Evolutionary conservation across 495 filamentous ascomycete genomes (phyloP).

Genomic region (Pyrenula aspistea): DNA sequence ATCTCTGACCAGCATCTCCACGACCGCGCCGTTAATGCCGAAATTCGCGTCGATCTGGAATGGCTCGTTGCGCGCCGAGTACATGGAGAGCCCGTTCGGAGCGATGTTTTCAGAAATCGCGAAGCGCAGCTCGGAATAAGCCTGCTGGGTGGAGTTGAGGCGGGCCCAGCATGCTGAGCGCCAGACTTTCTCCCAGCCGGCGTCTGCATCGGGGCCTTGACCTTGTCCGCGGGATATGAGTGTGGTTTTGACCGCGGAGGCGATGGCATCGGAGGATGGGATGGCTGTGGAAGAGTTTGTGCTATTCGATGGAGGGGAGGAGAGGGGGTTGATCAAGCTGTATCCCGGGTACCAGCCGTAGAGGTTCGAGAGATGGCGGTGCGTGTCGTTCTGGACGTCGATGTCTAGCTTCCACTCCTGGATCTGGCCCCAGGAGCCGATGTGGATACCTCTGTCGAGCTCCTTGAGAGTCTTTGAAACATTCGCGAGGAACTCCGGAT

Average conservation of each 20-base stretch:
- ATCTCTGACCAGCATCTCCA: constrained; percentile 32
- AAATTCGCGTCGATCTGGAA: constrained; percentile 49
- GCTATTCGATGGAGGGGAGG: constrained; percentile 2
- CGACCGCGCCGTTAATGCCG: constrained; percentile 29
- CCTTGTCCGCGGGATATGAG: constrained; percentile 27
- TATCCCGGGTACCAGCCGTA: constrained; percentile 42
- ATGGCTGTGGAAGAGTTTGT: constrained; percentile 10
- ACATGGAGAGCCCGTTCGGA: constrained; percentile 33
- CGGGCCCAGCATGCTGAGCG: constrained; percentile 37
- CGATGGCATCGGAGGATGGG: constrained; percentile 10
- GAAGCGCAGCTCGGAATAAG: constrained; percentile 30
- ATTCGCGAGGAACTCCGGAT: constrained; percentile 14
- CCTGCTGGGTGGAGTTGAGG: constrained; percentile 31
- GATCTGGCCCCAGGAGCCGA: constrained; percentile 33
- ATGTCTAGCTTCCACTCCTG: constrained; percentile 41
- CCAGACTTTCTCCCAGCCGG: constrained; percentile 47
- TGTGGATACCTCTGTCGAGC: constrained; percentile 33
- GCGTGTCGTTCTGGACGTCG: constrained; percentile 28
- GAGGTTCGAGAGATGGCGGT: constrained; percentile 41
- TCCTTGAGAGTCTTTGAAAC: constrained; percentile 15
- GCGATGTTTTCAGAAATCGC: constrained; percentile 33
- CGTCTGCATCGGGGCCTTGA: constrained; percentile 25
- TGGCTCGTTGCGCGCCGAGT: constrained; percentile 19
- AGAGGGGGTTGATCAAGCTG: constrained; percentile 14
- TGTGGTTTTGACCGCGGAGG: constrained; percentile 25